A percentile compares a stretch with the other conserved stretches of the same genome.
Evolutionary conservation across 257 asterid species (phyloP).

Genomic region (Orobanche coerulescens): DNA sequence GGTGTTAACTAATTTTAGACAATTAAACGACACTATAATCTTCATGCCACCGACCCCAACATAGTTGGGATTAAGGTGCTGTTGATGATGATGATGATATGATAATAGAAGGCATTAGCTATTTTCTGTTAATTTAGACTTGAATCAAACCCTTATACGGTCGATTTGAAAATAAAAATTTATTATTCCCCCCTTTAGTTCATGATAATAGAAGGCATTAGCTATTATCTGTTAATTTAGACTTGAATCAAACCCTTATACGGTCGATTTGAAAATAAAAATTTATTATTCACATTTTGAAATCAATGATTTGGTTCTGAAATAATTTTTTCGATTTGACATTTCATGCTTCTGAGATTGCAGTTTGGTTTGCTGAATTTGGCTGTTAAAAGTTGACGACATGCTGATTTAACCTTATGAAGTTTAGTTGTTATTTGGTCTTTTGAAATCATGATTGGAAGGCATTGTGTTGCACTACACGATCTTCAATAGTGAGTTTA

Average conservation of each 20-base stretch:
- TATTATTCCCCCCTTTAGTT: neutral
- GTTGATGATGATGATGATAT: too few species aligned
- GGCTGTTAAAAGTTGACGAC: neutral
- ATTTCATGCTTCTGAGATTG: neutral
- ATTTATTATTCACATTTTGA: neutral
- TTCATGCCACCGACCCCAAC: too few species aligned
- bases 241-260: neutral
- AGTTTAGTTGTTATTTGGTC: neutral
- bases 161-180: neutral
- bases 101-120: constrained; percentile 1
- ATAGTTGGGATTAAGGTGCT: too few species aligned
- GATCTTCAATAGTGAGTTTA: neutral
- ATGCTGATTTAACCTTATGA: too few species aligned
- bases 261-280: neutral
- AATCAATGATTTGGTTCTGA: neutral
- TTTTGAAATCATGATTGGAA: neutral
- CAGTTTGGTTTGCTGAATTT: neutral
- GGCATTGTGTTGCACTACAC: neutral
- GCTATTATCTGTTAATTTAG: neutral
- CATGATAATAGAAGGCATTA: neutral
- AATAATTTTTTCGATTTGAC: neutral
- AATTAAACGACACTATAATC: too few species aligned
- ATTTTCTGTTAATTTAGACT: neutral
- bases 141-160: neutral
- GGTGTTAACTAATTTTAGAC: too few species aligned